A percentile compares a stretch with the other conserved stretches of the same genome.
phyloP scores from a whole-genome alignment of 2,329 filamentous ascomycete species.

The Chaetomiaceae sp. region DNA sequence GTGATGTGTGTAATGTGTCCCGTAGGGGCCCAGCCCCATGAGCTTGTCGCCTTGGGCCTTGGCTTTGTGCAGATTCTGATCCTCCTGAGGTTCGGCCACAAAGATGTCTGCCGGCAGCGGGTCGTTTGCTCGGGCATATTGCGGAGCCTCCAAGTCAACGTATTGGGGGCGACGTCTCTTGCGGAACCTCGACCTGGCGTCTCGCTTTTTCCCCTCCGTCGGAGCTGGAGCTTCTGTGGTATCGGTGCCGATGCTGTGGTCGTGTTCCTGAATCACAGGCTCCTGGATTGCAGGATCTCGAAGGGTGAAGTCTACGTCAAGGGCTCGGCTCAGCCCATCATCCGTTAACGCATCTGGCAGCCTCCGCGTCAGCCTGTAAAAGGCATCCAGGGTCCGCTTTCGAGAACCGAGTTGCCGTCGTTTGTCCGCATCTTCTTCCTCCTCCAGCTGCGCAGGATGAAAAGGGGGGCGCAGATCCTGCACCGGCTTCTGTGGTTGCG shows the following conservation, averaged over 20 bases:
- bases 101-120: conserved; percentile 38
- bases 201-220: conserved; percentile 1
- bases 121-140: conserved; percentile 51
- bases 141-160: conserved; percentile 48
- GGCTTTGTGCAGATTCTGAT: conserved; percentile 17
- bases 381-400: conserved; percentile 52
- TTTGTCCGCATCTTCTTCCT: conserved; percentile 35
- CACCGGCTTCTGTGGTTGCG: conserved; percentile 12
- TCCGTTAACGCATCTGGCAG: conserved; percentile 9
- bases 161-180: conserved; percentile 42
- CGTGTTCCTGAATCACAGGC: neutral
- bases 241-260: neutral
- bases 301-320: conserved; percentile 11
- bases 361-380: conserved; percentile 44
- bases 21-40: conserved; percentile 55
- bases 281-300: neutral
- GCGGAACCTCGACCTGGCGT: conserved; percentile 34
- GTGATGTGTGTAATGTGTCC: conserved; percentile 56
- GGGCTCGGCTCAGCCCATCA: neutral
- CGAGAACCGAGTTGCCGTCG: conserved; percentile 43
- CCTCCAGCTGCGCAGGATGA: conserved; percentile 55
- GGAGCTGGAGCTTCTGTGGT: neutral
- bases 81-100: conserved; percentile 20
- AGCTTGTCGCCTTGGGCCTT: conserved; percentile 35
- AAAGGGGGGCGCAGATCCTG: conserved; percentile 17